Evolutionary conservation across 2,329 filamentous ascomycete species (phyloP).

Genomic region (Penicillium sp.): DNA sequence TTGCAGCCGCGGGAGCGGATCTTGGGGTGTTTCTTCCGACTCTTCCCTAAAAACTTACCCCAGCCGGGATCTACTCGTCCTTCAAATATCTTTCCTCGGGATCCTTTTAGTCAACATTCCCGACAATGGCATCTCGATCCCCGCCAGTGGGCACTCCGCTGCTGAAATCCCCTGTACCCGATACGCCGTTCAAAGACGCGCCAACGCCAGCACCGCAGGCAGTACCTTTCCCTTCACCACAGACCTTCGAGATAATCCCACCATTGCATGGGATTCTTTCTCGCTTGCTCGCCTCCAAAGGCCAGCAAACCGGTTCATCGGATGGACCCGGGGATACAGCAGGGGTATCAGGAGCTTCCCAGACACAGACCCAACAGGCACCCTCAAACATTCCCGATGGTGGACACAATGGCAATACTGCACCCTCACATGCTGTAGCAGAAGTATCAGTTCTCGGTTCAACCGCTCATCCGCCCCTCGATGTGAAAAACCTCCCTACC

Average conservation of each 20-base stretch:
- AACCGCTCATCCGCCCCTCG: conserved; percentile 46
- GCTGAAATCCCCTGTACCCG: conserved; percentile 37
- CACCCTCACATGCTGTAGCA: conserved; percentile 24
- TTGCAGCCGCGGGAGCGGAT: neutral
- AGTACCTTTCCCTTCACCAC: conserved; percentile 65
- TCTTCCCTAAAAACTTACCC: conserved; percentile 35
- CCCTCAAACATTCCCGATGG: conserved; percentile 21
- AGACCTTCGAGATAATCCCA: conserved; percentile 81
- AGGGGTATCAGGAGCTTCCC: conserved; percentile 24
- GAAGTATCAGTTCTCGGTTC: conserved; percentile 25
- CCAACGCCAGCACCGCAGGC: conserved; percentile 45
- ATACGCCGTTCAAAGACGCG: conserved; percentile 32
- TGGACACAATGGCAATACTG: conserved; percentile 23
- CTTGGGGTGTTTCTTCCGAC: conserved; percentile 22
- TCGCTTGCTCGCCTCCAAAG: conserved; percentile 59
- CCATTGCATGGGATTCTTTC: conserved; percentile 75
- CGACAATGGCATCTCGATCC: conserved; percentile 35
- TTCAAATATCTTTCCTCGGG: conserved; percentile 17
- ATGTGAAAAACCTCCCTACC: conserved; percentile 73
- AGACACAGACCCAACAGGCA: conserved; percentile 25
- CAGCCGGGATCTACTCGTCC: conserved; percentile 16
- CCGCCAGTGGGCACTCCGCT: conserved; percentile 40
- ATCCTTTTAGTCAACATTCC: conserved; percentile 7
- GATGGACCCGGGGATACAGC: conserved; percentile 19
- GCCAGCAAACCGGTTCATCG: conserved; percentile 35